Evolutionary conservation across 352 stramenopile species (phyloP).

Genomic region (Elongisporangium undulatum): DNA sequence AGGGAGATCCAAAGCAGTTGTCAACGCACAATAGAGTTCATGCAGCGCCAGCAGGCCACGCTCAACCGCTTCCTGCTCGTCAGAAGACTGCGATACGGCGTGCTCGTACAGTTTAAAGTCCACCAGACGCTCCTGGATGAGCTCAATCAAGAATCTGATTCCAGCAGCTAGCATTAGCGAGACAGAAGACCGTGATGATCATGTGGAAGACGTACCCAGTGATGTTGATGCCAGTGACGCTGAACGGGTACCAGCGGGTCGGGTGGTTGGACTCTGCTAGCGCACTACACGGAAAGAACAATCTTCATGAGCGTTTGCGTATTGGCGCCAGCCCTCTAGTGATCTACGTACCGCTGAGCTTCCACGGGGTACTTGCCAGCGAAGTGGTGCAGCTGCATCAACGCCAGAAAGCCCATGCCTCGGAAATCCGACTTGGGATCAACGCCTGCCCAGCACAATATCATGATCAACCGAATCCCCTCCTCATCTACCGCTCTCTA

Average conservation of each 20-base stretch:
- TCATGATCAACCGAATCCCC: background rate
- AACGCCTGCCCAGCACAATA: conserved; percentile 26
- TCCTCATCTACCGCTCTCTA: background rate
- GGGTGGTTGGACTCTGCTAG: conserved; percentile 81
- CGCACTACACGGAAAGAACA: conserved; percentile 26
- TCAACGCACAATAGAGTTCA: conserved; percentile 52
- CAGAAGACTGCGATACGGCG: conserved; percentile 4
- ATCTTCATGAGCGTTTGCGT: background rate
- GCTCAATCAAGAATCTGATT: conserved; percentile 63
- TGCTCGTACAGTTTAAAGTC: conserved; percentile 68
- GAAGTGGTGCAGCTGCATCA: conserved; percentile 77
- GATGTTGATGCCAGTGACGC: conserved; percentile 85
- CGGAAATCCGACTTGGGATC: conserved; percentile 86
- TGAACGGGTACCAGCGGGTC: conserved; percentile 83
- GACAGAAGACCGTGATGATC: background rate
- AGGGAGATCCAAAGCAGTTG: background rate
- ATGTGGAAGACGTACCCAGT: conserved; percentile 31
- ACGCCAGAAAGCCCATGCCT: conserved; percentile 76
- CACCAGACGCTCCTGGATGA: conserved; percentile 71
- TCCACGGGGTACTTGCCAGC: conserved; percentile 69
- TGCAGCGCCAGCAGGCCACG: conserved; percentile 47
- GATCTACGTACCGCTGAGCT: conserved; percentile 46
- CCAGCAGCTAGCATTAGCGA: background rate
- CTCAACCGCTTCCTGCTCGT: conserved; percentile 24
- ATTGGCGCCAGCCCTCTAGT: background rate